These are phyloP conservation scores for Picochlorum sp. DNA, from an alignment of 139 green algal species.

Conservation along the genomic window DNA sequence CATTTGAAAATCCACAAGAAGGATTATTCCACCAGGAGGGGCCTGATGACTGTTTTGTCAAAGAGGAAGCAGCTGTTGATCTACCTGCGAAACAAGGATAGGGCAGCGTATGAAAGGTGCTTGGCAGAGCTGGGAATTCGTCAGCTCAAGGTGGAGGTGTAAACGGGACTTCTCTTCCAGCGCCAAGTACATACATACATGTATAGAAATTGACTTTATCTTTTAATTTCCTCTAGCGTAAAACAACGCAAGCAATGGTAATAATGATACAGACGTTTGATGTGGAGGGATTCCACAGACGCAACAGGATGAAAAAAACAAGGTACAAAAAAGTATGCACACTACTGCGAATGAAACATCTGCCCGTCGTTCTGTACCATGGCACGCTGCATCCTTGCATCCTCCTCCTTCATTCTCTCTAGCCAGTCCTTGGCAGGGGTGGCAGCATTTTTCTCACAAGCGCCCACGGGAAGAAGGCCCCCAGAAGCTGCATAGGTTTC, in stretches of 20 bases:
- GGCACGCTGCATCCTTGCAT: not conserved
- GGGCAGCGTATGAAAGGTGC: slow-evolving; percentile 6
- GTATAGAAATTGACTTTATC: not conserved
- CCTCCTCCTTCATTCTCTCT: slow-evolving; percentile 2
- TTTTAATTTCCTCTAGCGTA: not conserved
- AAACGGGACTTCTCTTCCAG: not conserved
- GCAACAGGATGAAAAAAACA: no score
- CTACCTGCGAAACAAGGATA: slow-evolving; percentile 25
- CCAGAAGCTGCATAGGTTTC: not conserved
- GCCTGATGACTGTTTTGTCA: slow-evolving; percentile 32
- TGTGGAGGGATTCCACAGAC: no score
- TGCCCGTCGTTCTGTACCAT: not conserved
- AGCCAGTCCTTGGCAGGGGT: slow-evolving; percentile 4
- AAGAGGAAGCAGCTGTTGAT: slow-evolving; percentile 32
- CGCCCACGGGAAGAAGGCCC: not conserved
- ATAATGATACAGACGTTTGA: no score
- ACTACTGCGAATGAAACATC: not conserved
- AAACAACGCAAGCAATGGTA: no score
- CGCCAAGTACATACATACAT: not conserved
- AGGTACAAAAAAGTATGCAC: not conserved
- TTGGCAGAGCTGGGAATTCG: slow-evolving; percentile 12
- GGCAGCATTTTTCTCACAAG: not conserved
- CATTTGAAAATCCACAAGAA: slow-evolving; percentile 51
- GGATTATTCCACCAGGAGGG: slow-evolving; percentile 34
- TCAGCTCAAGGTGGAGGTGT: slow-evolving; percentile 11